These are phyloP conservation scores for Sclerotinia sclerotiorum DNA, from an alignment of 2,329 filamentous ascomycete genomes.

Conservation along the genomic window DNA sequence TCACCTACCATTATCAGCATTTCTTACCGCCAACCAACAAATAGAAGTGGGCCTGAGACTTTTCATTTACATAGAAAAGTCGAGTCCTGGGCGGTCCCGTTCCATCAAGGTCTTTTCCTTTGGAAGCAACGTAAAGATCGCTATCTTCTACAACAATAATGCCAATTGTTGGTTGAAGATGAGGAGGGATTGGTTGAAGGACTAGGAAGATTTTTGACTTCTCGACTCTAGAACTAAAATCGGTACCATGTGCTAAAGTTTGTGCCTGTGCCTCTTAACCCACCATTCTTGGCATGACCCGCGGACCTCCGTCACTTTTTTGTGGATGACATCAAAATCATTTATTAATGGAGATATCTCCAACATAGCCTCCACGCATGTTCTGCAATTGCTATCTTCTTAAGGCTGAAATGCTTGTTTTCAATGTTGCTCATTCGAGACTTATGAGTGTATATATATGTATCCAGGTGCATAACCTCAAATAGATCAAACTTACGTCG, in stretches of 20 bases:
- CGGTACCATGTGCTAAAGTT: neutral
- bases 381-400: neutral
- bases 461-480: neutral
- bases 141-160: neutral
- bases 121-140: neutral
- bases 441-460: neutral
- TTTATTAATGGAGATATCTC: neutral
- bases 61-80: neutral
- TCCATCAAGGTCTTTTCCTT: neutral
- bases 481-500: neutral
- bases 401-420: neutral
- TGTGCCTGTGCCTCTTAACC: neutral
- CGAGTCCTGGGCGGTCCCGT: neutral
- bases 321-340: too few relatives aligned
- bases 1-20: neutral
- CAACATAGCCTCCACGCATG: neutral
- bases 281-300: too few relatives aligned
- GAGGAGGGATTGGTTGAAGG: slow-evolving; percentile 5
- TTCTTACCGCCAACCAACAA: neutral
- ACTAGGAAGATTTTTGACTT: neutral
- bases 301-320: too few relatives aligned
- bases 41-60: neutral
- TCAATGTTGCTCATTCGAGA: neutral
- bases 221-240: neutral
- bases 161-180: neutral